Conservation (phyloP, 176 grass and related monocot species). For the Typha latifolia region DNA sequence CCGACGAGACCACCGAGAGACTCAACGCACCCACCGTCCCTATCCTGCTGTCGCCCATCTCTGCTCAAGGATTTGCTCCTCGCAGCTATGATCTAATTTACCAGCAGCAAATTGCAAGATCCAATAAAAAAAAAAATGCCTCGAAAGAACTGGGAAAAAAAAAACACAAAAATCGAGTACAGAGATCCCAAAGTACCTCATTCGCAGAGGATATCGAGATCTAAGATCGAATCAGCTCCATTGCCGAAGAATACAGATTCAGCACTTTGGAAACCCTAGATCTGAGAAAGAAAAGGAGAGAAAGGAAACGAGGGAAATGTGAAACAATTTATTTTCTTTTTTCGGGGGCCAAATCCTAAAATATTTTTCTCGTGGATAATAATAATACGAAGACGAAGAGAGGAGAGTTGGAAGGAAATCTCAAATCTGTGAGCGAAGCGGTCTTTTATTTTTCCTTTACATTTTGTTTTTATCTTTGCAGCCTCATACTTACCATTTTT, state of each 20-base stretch:
- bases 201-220: background rate
- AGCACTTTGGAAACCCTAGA: background rate
- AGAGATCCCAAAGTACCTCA: background rate
- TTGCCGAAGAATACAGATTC: background rate
- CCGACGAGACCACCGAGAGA: constrained; percentile 9
- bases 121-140: background rate
- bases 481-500: background rate
- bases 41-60: constrained; percentile 9
- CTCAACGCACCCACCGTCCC: constrained; percentile 10
- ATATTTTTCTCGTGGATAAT: no score
- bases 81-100: background rate
- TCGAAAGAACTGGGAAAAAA: background rate
- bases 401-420: background rate
- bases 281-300: background rate
- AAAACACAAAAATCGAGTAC: background rate
- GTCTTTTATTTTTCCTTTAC: background rate
- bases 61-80: background rate
- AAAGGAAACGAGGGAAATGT: background rate
- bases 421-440: background rate
- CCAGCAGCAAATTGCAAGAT: background rate
- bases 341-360: background rate
- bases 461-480: background rate
- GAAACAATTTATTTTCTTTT: background rate
- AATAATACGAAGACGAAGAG: no score
- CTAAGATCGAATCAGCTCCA: constrained; percentile 1